phyloP scores from a whole-genome alignment of 345 rosid species.

The Rhodamnia rubescens region DNA sequence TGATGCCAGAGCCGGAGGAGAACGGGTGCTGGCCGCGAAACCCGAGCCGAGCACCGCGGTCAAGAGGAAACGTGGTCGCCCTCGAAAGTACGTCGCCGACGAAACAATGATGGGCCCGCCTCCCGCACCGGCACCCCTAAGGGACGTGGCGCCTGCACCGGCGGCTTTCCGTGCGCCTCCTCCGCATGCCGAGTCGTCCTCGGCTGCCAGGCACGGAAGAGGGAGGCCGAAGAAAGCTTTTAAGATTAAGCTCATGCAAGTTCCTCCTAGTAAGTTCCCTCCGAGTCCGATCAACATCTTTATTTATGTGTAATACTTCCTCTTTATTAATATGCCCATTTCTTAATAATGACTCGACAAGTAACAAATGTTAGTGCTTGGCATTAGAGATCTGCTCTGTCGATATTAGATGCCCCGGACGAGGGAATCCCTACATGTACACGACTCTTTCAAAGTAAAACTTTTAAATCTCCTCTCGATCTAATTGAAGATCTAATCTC shows the following conservation, averaged over 20 bases:
- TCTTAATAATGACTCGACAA: neutral
- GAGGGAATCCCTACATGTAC: neutral
- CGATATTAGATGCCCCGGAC: rapidly evolving
- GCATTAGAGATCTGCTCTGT: neutral
- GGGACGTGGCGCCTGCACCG: too few relatives aligned
- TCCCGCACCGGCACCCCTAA: neutral
- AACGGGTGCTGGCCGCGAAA: neutral
- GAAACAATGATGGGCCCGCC: neutral
- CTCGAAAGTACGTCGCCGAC: neutral
- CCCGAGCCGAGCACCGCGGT: neutral
- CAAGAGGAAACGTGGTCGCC: neutral
- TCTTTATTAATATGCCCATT: neutral
- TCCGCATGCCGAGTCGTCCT: neutral
- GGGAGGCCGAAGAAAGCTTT: neutral
- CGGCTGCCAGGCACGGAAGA: neutral
- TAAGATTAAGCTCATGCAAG: neutral
- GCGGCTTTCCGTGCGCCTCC: neutral
- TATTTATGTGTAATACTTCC: neutral
- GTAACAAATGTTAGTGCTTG: neutral
- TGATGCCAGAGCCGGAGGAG: neutral
- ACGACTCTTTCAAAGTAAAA: neutral
- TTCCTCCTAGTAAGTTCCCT: neutral
- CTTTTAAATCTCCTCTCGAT: neutral
- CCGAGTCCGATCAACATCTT: neutral
- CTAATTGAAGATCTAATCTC: neutral